Evolutionary conservation across 2,329 filamentous ascomycete genomes (phyloP), one percentile per base, ranked within the genome.

Genomic region (Metarhizium brunneum): DNA sequence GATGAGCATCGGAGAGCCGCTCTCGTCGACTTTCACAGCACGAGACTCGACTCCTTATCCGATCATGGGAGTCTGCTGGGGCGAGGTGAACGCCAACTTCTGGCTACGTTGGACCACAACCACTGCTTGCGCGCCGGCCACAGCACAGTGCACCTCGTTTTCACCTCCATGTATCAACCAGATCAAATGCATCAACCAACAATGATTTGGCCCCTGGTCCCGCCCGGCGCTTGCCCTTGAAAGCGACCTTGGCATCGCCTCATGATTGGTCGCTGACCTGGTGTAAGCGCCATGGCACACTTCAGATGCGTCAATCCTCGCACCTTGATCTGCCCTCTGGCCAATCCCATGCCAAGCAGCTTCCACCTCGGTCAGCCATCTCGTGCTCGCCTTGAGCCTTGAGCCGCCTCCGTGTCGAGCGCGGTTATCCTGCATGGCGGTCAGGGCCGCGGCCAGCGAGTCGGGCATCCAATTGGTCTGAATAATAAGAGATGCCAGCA

Each of bases 381-480:
- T 47, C n/a, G n/a, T 47, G 2, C 20, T 25, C 18, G 2, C 20
- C 43, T 4, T 47, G 45, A 14, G 2, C 20, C 43, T 4, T 47
- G 45, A 14, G 20, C 14, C 20, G 6, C 6, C 25, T 30, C 20
- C 14, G 14, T 13, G 25, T 36, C 18, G 51, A 32, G 43, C 61
- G 65, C 64, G 65, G 59, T 58, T 65, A 63, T 59, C 53, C 55
- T 61, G 61, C 60, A 62, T 64, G 59, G 60, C 63, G 10, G 29
- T 32, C 10, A 48, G 14, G 45, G 45, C 45, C 10, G 45, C 45
- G 20, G 13, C 25, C 45, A 30, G 45, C 20, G 3, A 18, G 2
- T 20, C 32, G 36, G 20, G 20, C 11, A 29, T 40, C 14, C 36
- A 35, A 50, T 25, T 56, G 50, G 54, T 47, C 20, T 32, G 29